Conservation (phyloP, 306 rosid species). For the Trifolium repens region DNA sequence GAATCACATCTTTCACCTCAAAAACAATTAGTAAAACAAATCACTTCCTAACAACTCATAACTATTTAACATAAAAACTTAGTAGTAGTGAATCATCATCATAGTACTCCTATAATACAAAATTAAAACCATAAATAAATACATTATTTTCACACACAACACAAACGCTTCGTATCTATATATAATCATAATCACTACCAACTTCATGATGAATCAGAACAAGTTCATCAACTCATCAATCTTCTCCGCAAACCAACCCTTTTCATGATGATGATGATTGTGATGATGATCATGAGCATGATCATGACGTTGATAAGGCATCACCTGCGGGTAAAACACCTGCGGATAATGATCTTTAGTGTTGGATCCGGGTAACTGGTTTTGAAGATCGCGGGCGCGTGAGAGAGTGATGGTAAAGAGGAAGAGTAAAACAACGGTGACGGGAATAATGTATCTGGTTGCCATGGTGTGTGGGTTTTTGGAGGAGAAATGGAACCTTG, state of each 20-base stretch:
- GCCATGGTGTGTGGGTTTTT: slow-evolving; percentile 29
- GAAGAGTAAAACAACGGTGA: slow-evolving; percentile 5
- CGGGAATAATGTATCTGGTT: not conserved
- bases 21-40: too few species aligned
- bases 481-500: not conserved
- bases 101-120: not conserved
- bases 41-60: too few species aligned
- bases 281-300: not conserved
- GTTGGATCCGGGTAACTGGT: not conserved
- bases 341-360: not conserved
- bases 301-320: not conserved
- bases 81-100: not conserved
- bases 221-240: slow-evolving; percentile 37
- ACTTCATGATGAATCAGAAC: slow-evolving; percentile 21
- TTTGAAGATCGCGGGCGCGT: slow-evolving; percentile 32
- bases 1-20: too few species aligned
- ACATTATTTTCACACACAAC: not conserved
- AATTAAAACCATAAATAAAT: not conserved
- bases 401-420: slow-evolving; percentile 26
- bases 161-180: slow-evolving; percentile 22
- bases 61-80: not conserved
- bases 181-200: not conserved
- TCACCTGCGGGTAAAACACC: not conserved
- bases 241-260: slow-evolving; percentile 37
- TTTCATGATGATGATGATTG: not conserved